A percentile compares a stretch with the other conserved stretches of the same genome.
Conservation (phyloP, 495 filamentous ascomycete genomes). For the Copromyces sp. region DNA sequence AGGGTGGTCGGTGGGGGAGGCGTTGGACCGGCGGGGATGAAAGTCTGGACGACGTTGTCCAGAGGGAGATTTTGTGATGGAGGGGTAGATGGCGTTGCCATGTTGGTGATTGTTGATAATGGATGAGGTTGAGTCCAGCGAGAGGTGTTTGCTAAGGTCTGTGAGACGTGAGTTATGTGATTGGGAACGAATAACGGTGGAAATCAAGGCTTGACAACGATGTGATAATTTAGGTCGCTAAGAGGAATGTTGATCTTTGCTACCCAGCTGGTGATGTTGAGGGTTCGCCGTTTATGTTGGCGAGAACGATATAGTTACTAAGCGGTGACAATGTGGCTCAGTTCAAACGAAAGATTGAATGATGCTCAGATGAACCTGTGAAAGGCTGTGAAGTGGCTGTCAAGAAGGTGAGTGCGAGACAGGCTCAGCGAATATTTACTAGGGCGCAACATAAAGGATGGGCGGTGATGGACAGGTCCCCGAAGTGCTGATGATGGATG, state of each 20-base stretch:
- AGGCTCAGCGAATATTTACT: neutral
- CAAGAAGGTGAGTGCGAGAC: neutral
- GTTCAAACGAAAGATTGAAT: neutral
- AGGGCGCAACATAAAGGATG: neutral
- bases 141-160: too few species aligned
- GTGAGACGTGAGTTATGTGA: neutral
- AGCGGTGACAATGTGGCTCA: neutral
- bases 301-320: neutral
- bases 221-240: neutral
- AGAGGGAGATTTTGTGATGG: neutral
- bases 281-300: neutral
- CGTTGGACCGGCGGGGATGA: too few species aligned
- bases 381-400: neutral
- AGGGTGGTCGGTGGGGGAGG: neutral
- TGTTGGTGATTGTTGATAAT: neutral
- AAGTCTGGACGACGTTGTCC: too few species aligned
- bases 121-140: neutral
- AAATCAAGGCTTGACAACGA: neutral
- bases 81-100: neutral
- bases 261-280: neutral
- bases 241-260: neutral
- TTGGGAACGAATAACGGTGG: rapidly evolving
- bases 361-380: neutral
- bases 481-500: neutral
- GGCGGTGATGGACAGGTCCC: neutral